A percentile compares a stretch with the other conserved stretches of the same genome.
Evolutionary conservation across 1,284 basidiomycete species (phyloP).

Genomic region (Psilocybe mexicana): DNA sequence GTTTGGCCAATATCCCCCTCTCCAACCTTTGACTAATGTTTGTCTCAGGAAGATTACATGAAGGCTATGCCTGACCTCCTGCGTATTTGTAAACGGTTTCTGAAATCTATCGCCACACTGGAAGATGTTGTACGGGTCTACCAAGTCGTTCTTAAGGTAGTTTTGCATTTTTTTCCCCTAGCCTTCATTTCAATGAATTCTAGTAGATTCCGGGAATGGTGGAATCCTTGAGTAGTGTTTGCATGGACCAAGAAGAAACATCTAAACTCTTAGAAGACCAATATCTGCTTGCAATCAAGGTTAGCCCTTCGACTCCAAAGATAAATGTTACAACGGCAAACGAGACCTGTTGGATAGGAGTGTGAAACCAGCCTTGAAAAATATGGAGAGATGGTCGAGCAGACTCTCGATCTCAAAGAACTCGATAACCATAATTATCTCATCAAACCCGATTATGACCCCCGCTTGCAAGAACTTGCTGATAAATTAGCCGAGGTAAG

Average conservation of each 20-base stretch:
- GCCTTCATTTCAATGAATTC: constrained; percentile 1
- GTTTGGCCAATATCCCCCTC: constrained; percentile 37
- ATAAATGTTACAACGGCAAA: not conserved
- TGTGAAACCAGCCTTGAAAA: constrained; percentile 66
- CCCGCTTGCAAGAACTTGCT: constrained; percentile 70
- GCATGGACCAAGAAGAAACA: constrained; percentile 49
- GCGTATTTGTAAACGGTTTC: constrained; percentile 91
- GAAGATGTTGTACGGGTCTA: constrained; percentile 98
- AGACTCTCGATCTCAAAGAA: constrained; percentile 91
- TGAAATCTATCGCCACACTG: constrained; percentile 80
- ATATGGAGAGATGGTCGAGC: constrained; percentile 93
- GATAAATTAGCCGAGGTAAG: constrained; percentile 62
- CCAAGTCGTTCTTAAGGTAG: constrained; percentile 73
- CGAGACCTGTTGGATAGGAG: constrained; percentile 44
- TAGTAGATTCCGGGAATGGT: constrained; percentile 77
- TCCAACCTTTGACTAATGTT: not conserved
- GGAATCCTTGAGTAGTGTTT: constrained; percentile 55
- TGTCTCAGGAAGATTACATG: constrained; percentile 76
- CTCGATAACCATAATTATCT: constrained; percentile 86
- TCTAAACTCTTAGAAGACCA: constrained; percentile 59
- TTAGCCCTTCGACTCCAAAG: constrained; percentile 24
- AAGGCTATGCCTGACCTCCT: constrained; percentile 94
- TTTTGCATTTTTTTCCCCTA: not conserved
- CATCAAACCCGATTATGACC: constrained; percentile 92
- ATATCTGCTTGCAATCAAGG: constrained; percentile 66